Base-by-base conservation (phyloP, 495 filamentous ascomycete species). In the Aspergillus steynii region DNA sequence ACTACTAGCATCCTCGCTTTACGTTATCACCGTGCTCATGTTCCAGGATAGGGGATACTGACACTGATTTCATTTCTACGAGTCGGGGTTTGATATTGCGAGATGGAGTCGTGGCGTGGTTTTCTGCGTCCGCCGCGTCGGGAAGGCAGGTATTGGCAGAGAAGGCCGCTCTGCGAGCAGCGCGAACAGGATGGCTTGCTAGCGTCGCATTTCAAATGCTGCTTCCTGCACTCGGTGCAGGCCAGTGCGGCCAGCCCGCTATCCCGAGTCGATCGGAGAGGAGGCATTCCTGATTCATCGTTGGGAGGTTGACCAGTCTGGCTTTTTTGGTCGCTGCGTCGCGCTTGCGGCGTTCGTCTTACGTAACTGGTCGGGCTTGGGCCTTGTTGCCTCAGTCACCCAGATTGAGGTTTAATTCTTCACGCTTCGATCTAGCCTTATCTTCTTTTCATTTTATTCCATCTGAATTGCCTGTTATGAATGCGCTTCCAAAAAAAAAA, bases 181-280 rank as follows among this genome's bases (percentile, higher is more conserved):
- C 75, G 73, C 8, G 74, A 71, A 58, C 75, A 78, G 9, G 71
- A 67, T 6, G 75, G 75, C 31, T 63, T 72, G 14, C 63, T 65
- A 4, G 70, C 75, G 25, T 79, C 75, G 50, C 76, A 79, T 66
- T 78, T 78, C 20, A 79, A 61, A 61, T 79, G 76, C 29, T 79
- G 75, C 54, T 77, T 77, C 20, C 76, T 68, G 66, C 76, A 79
- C 53, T 75, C 75, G 2, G 72, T 77, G 49, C 76, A 79, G n/a
- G 76, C 76, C 8, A 79, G 64, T 4, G 75, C 29, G 45, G 59
- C 50, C 7, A 53, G 57, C 8, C 57, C 57, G 26, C 34, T 59
- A 5, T 52, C 29, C 27, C 42, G 31, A 12, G 49, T 59, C 47
- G 50, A 53, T 46, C 57, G 14, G 9, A 32, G 51, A 5, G 57